Conservation (phyloP, 1,139 yeast species). For the Lizanozyma gosingica region DNA sequence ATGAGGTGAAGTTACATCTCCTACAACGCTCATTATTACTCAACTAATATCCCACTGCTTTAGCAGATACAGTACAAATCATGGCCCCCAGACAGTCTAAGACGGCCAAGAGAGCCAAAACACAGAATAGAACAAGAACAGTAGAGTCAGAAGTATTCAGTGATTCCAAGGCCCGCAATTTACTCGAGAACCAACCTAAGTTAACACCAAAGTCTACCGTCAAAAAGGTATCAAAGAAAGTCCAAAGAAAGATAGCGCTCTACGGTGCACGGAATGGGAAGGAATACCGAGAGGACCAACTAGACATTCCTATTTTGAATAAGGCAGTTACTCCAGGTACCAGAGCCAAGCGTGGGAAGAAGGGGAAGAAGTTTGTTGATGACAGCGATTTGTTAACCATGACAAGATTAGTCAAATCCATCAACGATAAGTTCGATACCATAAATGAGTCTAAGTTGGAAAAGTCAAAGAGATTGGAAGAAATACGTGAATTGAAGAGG, state of each 20-base stretch:
- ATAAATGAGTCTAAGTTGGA: slow-evolving; percentile 88
- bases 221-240: slow-evolving; percentile 48
- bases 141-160: slow-evolving; percentile 59
- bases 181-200: slow-evolving; percentile 53
- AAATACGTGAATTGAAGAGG: slow-evolving; percentile 76
- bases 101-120: slow-evolving; percentile 45
- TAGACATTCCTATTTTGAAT: slow-evolving; percentile 71
- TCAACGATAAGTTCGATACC: slow-evolving; percentile 74
- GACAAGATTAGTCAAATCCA: slow-evolving; percentile 64
- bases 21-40: too few species aligned
- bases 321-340: slow-evolving; percentile 83
- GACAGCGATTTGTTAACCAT: slow-evolving; percentile 60
- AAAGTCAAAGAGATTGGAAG: slow-evolving; percentile 81
- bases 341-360: slow-evolving; percentile 68
- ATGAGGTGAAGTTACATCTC: background rate
- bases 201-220: slow-evolving; percentile 52
- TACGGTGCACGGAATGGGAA: slow-evolving; percentile 64
- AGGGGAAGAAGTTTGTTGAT: slow-evolving; percentile 82
- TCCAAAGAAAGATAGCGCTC: slow-evolving; percentile 52
- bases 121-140: slow-evolving; percentile 46
- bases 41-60: background rate
- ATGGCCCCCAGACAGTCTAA: slow-evolving; percentile 55
- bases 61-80: background rate
- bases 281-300: slow-evolving; percentile 67
- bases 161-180: slow-evolving; percentile 59